Base-by-base conservation (phyloP, 805 yeast species). In the Ogataea chonburiensis region DNA sequence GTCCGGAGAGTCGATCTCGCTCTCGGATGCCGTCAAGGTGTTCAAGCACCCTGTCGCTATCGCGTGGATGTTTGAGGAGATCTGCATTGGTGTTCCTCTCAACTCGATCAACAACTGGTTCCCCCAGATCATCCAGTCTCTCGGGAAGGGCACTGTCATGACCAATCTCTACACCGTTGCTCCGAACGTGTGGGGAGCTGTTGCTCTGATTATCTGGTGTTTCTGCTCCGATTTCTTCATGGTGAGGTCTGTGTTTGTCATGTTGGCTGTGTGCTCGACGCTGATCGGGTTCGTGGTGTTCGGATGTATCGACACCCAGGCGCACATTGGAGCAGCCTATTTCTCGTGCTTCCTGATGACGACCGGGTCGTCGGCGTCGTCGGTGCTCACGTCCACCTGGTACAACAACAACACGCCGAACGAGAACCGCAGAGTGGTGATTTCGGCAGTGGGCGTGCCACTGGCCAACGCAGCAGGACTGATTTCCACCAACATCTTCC, bases 391-490 rank as follows among this genome's bases (percentile, higher is more conserved):
- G 1, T 69, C 75, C 1, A 67, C 75, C 1, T 71, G 76, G 77
- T 71, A 68, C 44, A 68, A 65, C 36, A 71, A 71, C 49, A 71
- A 71, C 24, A 68, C 68, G 3, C 73, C 75, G 5, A 67, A 68
- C 37, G 68, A 61, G 35, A 65, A 63, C 34, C 55, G 73, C 28
- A 63, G 76, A 38, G 73, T 67, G 8, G 71, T 69, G 14, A 54
- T 71, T 27, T 62, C 72, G 5, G 70, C 75, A 5, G 65, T 70
- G 13, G 75, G 74, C 28, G 69, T 75, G 45, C 78, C 79, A 3
- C 62, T 74, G 38, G 79, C 78, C 14, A 75, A 75, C 46, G 68
- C 74, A 25, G 79, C 78, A 28, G 80, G 80, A 38, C 67, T 75
- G 39, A 70, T 75, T 31, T 66, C 80, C 4, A 65, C 76, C 17